Evolutionary conservation across 2,329 filamentous ascomycete species (phyloP).

Genomic region (Epichloe gansuensis): DNA sequence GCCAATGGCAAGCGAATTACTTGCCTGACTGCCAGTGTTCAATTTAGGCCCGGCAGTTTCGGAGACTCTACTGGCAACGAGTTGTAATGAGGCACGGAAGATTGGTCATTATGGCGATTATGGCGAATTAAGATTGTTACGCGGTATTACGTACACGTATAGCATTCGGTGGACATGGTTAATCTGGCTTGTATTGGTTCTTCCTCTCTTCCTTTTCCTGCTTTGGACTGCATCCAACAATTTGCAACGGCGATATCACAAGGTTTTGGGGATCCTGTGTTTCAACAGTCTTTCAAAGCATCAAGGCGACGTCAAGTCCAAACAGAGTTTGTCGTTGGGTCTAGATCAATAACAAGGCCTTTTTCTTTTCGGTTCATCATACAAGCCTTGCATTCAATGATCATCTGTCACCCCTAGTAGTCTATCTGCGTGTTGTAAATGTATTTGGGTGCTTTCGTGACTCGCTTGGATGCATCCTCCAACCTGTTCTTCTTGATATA

Average conservation of each 20-base stretch:
- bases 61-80: slow-evolving; percentile 28
- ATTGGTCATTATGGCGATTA: neutral
- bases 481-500: neutral
- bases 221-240: neutral
- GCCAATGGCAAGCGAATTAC: slow-evolving; percentile 64
- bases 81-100: slow-evolving; percentile 19
- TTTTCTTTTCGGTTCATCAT: neutral
- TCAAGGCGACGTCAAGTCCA: neutral
- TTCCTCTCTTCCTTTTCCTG: neutral
- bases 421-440: neutral
- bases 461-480: neutral
- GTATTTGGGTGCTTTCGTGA: neutral
- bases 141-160: neutral
- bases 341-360: neutral
- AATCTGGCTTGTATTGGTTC: neutral
- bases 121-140: neutral
- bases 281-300: neutral
- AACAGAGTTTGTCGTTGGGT: neutral
- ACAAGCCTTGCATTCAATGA: neutral
- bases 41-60: slow-evolving; percentile 36
- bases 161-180: neutral
- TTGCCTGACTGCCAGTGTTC: slow-evolving; percentile 67
- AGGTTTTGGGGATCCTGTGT: neutral
- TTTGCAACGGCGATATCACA: neutral
- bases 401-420: neutral